phyloP scores from a whole-genome alignment of 768 basidiomycete species.

The Omphalotus guepiniiformis region DNA sequence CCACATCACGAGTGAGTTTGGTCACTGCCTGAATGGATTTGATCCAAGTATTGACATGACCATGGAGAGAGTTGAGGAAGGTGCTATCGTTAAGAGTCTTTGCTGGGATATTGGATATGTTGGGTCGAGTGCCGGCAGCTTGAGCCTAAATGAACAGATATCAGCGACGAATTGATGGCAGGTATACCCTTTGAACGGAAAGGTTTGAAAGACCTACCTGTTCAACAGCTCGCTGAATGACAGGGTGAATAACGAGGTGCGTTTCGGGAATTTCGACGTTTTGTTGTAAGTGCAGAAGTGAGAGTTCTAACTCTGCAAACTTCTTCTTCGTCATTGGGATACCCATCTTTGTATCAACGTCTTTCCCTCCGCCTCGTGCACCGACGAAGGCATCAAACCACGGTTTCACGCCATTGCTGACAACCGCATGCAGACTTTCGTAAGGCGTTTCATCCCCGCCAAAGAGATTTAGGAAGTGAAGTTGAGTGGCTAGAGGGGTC shows the following conservation, averaged over 20 bases:
- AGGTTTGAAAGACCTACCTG: constrained; percentile 35
- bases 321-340: constrained; percentile 99
- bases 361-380: constrained; percentile 65
- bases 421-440: constrained; percentile 91
- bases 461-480: constrained; percentile 91
- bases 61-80: constrained; percentile 91
- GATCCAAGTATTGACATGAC: constrained; percentile 96
- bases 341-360: constrained; percentile 78
- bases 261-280: constrained; percentile 99
- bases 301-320: constrained; percentile 95
- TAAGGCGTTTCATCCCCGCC: constrained; percentile 89
- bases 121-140: constrained; percentile 56
- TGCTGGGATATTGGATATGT: constrained; percentile 67
- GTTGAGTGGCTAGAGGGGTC: constrained; percentile 76
- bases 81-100: constrained; percentile 80
- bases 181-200: no score
- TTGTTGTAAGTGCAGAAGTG: constrained; percentile 91
- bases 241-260: constrained; percentile 86
- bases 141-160: constrained; percentile 45
- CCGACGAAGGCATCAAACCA: constrained; percentile 99
- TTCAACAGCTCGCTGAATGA: constrained; percentile 84
- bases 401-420: constrained; percentile 93
- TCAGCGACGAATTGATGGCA: constrained; percentile 9
- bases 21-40: constrained; percentile 97
- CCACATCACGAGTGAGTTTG: constrained; percentile 90